Conservation (phyloP, 129 eudicot species). For the Flaveria sonorensis region DNA sequence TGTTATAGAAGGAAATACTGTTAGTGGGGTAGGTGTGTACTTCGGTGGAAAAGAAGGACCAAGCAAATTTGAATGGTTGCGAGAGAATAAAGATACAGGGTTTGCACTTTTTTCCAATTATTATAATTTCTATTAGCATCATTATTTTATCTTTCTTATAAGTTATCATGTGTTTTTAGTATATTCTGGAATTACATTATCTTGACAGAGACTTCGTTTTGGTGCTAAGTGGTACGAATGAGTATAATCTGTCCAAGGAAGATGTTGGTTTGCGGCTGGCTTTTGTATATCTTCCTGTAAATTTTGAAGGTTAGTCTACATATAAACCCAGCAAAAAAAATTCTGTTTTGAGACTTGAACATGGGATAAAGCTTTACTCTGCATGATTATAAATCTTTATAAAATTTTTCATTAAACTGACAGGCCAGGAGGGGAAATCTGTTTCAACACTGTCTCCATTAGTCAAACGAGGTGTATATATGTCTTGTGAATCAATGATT, state of each 20-base stretch:
- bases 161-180: slow-evolving; percentile 1
- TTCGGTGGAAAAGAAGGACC: slow-evolving; percentile 99
- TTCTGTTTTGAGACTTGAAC: background rate
- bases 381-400: slow-evolving; percentile 16
- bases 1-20: slow-evolving; percentile 63
- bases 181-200: slow-evolving; percentile 21
- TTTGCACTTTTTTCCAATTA: slow-evolving; percentile 36
- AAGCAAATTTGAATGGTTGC: slow-evolving; percentile 95
- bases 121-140: background rate
- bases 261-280: slow-evolving; percentile 80
- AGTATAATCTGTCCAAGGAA: slow-evolving; percentile 73
- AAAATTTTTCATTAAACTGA: slow-evolving; percentile 17
- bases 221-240: slow-evolving; percentile 76
- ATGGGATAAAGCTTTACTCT: slow-evolving; percentile 16
- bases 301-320: slow-evolving; percentile 76
- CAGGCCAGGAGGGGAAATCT: slow-evolving; percentile 96
- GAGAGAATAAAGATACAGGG: slow-evolving; percentile 87
- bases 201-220: slow-evolving; percentile 60
- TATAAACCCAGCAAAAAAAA: background rate
- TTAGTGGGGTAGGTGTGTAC: slow-evolving; percentile 77
- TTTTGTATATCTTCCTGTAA: slow-evolving; percentile 76
- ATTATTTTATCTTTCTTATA: background rate
- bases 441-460: slow-evolving; percentile 58
- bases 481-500: background rate
- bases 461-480: slow-evolving; percentile 70